Conservation (phyloP, 495 filamentous ascomycete species). For the Lentithecium fluviatile region DNA sequence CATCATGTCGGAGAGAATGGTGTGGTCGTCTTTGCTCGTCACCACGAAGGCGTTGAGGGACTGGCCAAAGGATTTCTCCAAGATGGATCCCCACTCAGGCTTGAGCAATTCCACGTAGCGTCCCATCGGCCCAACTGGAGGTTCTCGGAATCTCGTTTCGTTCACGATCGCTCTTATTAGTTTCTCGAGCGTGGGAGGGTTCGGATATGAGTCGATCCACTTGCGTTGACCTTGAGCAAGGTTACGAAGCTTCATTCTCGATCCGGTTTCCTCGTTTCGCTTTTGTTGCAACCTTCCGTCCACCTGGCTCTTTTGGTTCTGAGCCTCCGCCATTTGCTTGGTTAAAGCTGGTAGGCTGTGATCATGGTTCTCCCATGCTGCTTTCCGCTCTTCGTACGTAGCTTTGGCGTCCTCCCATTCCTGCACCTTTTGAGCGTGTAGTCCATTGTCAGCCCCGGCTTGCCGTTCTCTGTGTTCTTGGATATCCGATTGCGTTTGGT, state of each 20-base stretch:
- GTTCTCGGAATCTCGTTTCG: constrained; percentile 63
- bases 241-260: constrained; percentile 49
- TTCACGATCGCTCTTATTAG: constrained; percentile 66
- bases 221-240: constrained; percentile 55
- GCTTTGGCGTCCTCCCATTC: constrained; percentile 47
- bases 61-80: constrained; percentile 70
- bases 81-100: constrained; percentile 77
- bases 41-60: constrained; percentile 76
- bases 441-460: constrained; percentile 38
- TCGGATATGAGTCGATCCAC: constrained; percentile 61
- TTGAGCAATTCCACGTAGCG: constrained; percentile 69
- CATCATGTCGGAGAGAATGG: constrained; percentile 62
- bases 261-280: constrained; percentile 45
- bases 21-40: constrained; percentile 67
- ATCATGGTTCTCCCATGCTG: constrained; percentile 43
- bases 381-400: constrained; percentile 42
- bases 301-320: constrained; percentile 45
- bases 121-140: constrained; percentile 83
- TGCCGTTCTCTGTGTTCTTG: constrained; percentile 34
- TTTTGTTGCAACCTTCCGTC: constrained; percentile 35
- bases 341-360: constrained; percentile 39
- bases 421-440: constrained; percentile 37
- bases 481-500: constrained; percentile 43
- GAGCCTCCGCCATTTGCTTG: constrained; percentile 43
- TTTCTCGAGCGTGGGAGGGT: constrained; percentile 57